Conservation (phyloP, 768 basidiomycete genomes). For the Mycena floridula region DNA sequence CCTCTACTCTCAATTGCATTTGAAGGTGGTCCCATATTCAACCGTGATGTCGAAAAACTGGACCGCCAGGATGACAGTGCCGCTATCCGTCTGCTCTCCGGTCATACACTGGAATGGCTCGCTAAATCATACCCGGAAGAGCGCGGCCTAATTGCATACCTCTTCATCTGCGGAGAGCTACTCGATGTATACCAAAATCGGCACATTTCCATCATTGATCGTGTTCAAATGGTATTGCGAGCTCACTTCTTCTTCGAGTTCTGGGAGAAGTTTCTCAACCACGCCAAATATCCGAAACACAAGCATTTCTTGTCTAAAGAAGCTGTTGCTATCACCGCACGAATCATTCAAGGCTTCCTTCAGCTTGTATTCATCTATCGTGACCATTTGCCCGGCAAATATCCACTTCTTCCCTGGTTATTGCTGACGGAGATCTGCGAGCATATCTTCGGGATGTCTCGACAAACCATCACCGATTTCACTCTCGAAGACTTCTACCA, state of each 20-base stretch:
- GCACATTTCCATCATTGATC: slow-evolving; percentile 15
- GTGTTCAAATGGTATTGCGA: slow-evolving; percentile 23
- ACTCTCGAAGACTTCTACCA: slow-evolving; percentile 22
- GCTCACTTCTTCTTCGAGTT: slow-evolving; percentile 20
- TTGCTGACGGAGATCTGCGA: slow-evolving; percentile 24
- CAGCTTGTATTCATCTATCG: slow-evolving; percentile 26
- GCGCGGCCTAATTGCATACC: slow-evolving; percentile 23
- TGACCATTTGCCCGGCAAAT: slow-evolving; percentile 15
- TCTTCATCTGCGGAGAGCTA: slow-evolving; percentile 34
- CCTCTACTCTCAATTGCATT: slow-evolving; percentile 14
- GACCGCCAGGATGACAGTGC: slow-evolving; percentile 42
- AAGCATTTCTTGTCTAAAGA: slow-evolving; percentile 27
- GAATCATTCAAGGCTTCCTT: slow-evolving; percentile 25
- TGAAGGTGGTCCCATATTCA: slow-evolving; percentile 15
- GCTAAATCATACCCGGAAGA: slow-evolving; percentile 18
- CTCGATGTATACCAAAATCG: slow-evolving; percentile 33
- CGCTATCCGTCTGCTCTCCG: slow-evolving; percentile 32
- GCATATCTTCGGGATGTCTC: slow-evolving; percentile 25
- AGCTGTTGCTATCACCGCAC: slow-evolving; percentile 20
- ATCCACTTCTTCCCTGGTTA: slow-evolving; percentile 26
- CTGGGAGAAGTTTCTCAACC: slow-evolving; percentile 20
- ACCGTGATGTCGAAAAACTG: slow-evolving; percentile 24
- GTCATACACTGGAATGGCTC: slow-evolving; percentile 19
- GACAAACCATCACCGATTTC: slow-evolving; percentile 27
- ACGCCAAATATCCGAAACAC: slow-evolving; percentile 12